Evolutionary conservation across 1,284 basidiomycete genomes (phyloP).

Genomic region (Apiotrichum porosum): DNA sequence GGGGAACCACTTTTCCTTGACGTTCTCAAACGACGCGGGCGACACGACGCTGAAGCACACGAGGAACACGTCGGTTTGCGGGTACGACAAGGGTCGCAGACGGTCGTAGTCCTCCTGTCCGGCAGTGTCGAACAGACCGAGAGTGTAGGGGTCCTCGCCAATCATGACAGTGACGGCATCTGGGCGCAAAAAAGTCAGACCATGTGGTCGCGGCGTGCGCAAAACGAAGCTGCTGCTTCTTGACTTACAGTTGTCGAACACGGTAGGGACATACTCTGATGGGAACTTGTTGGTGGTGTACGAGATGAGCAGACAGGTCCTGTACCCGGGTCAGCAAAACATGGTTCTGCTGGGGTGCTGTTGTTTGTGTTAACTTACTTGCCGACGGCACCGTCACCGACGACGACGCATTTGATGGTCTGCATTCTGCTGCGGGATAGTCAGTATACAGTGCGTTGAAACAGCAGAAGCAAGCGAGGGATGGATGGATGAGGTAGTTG

Average conservation of each 20-base stretch:
- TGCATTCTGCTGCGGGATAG: conserved; percentile 60
- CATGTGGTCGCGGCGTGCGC: not conserved
- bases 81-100: conserved; percentile 96
- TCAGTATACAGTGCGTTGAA: not conserved
- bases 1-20: conserved; percentile 99
- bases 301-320: conserved; percentile 98
- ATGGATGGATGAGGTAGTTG: not conserved
- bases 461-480: no score
- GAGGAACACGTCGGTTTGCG: conserved; percentile 98
- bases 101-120: conserved; percentile 99
- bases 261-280: conserved; percentile 97
- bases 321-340: conserved; percentile 17
- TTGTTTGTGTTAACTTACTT: conserved; percentile 55
- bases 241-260: conserved; percentile 55
- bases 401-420: conserved; percentile 97
- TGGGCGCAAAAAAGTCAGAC: conserved; percentile 50
- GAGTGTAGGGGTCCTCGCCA: conserved; percentile 97
- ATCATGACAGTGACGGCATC: conserved; percentile 99
- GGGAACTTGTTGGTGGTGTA: conserved; percentile 99
- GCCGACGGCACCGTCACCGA: conserved; percentile 99
- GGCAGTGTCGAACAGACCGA: conserved; percentile 97
- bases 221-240: not conserved
- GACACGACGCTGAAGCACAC: conserved; percentile 99
- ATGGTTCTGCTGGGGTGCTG: no score
- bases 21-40: conserved; percentile 98